These are phyloP conservation scores for Stemphylium beticola DNA, from an alignment of 2,329 filamentous ascomycete species.

Conservation along the genomic window DNA sequence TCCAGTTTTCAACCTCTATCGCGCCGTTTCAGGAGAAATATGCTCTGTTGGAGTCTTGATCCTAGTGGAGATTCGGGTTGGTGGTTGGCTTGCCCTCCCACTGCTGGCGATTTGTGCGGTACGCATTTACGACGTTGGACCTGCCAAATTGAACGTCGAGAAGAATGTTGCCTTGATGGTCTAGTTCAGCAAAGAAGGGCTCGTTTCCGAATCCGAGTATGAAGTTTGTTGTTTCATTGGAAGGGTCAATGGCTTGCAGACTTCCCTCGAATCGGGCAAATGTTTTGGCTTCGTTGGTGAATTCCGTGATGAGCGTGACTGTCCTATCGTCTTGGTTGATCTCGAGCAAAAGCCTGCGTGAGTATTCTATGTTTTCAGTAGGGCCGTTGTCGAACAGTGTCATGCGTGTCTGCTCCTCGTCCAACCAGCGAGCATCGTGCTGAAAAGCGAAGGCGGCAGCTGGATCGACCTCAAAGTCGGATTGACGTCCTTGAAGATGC, in stretches of 20 bases:
- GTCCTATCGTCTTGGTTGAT: slow-evolving; percentile 53
- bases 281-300: slow-evolving; percentile 48
- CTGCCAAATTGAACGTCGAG: slow-evolving; percentile 53
- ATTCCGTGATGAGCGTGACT: slow-evolving; percentile 50
- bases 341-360: slow-evolving; percentile 48
- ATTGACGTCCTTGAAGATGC: slow-evolving; percentile 33
- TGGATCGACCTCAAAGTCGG: slow-evolving; percentile 22
- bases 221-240: slow-evolving; percentile 48
- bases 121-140: slow-evolving; percentile 42
- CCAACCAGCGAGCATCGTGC: slow-evolving; percentile 30
- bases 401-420: slow-evolving; percentile 28
- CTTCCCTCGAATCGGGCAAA: slow-evolving; percentile 50
- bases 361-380: slow-evolving; percentile 19
- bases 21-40: slow-evolving; percentile 40
- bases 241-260: slow-evolving; percentile 45
- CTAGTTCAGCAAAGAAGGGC: slow-evolving; percentile 57
- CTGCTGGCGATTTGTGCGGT: slow-evolving; percentile 43
- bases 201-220: slow-evolving; percentile 58
- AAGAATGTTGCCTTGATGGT: slow-evolving; percentile 47
- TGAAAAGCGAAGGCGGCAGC: slow-evolving; percentile 23
- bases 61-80: slow-evolving; percentile 23
- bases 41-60: slow-evolving; percentile 12
- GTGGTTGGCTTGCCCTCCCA: slow-evolving; percentile 29
- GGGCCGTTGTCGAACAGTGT: slow-evolving; percentile 52
- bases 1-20: slow-evolving; percentile 33